A percentile compares a stretch with the other conserved stretches of the same genome.
phyloP scores from a whole-genome alignment of 176 grass and related monocot genomes.

The Lolium perenne region DNA sequence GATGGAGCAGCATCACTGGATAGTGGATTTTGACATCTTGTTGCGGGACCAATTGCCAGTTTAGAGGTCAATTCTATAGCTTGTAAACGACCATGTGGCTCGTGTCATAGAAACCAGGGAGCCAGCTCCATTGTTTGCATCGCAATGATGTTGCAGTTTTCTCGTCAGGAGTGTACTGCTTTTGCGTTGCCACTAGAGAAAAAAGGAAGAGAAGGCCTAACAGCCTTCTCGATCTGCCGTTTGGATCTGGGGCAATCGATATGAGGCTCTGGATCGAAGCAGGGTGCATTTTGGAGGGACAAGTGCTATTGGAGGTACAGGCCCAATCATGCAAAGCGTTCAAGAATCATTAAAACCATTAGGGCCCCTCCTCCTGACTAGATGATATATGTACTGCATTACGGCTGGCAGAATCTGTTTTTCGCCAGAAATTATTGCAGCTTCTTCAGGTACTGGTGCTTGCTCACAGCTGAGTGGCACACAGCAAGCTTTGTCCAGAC shows the following conservation, averaged over 20 bases:
- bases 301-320: conserved; percentile 55
- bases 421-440: conserved; percentile 62
- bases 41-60: neutral
- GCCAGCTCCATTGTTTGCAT: conserved; percentile 4
- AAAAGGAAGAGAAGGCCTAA: neutral
- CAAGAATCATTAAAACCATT: conserved; percentile 52
- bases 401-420: conserved; percentile 66
- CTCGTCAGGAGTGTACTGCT: neutral
- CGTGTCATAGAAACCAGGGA: neutral
- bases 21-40: neutral
- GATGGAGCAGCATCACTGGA: neutral
- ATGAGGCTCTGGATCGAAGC: conserved; percentile 43
- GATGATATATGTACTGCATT: conserved; percentile 71
- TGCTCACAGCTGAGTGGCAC: conserved; percentile 50
- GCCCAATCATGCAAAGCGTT: conserved; percentile 57
- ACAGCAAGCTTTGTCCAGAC: conserved; percentile 52
- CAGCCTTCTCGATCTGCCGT: conserved; percentile 18
- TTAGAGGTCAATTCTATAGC: conserved; percentile 2
- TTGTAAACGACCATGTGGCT: neutral
- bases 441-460: conserved; percentile 54
- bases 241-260: conserved; percentile 54
- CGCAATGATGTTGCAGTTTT: neutral
- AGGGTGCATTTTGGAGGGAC: conserved; percentile 50
- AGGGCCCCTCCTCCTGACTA: conserved; percentile 41
- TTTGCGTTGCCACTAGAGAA: conserved; percentile 24